phyloP scores from a whole-genome alignment of 257 asterid species.

The Ehretia macrophylla region DNA sequence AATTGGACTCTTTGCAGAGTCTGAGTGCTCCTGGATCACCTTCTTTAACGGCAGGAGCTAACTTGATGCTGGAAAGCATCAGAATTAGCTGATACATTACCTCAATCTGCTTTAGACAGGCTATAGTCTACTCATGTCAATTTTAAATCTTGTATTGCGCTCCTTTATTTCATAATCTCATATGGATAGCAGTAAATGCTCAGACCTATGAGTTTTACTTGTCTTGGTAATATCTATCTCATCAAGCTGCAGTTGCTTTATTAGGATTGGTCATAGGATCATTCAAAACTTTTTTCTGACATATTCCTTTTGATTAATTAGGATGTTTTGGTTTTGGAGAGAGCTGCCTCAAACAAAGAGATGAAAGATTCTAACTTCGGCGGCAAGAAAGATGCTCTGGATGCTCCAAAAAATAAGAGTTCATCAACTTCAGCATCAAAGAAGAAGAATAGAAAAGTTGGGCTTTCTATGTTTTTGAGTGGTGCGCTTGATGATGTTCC shows the following conservation, averaged over 20 bases:
- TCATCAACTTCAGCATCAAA: conserved; percentile 44
- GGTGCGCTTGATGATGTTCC: conserved; percentile 90
- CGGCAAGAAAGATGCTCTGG: conserved; percentile 32
- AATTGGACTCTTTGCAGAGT: neutral
- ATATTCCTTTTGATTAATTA: neutral
- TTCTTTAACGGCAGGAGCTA: neutral
- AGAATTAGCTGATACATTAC: too few relatives aligned
- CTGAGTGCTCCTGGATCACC: neutral
- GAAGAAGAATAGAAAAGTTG: conserved; percentile 88
- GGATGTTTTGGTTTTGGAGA: conserved; percentile 35
- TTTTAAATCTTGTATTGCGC: too few relatives aligned
- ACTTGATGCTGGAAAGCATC: too few relatives aligned
- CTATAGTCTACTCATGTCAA: too few relatives aligned
- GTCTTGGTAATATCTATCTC: too few relatives aligned
- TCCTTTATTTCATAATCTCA: too few relatives aligned
- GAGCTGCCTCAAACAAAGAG: conserved; percentile 21
- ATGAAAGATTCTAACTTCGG: conserved; percentile 25
- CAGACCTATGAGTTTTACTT: too few relatives aligned
- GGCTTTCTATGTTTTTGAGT: conserved; percentile 89
- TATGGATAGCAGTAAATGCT: too few relatives aligned
- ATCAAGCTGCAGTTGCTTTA: too few relatives aligned
- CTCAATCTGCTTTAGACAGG: too few relatives aligned
- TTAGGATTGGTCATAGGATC: too few relatives aligned
- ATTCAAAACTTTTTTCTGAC: neutral
- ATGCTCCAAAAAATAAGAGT: conserved; percentile 19